A percentile compares a stretch with the other conserved stretches of the same genome.
Evolutionary conservation across 352 stramenopile genomes (phyloP).

Genomic region (Globisporangium cylindrosporum): DNA sequence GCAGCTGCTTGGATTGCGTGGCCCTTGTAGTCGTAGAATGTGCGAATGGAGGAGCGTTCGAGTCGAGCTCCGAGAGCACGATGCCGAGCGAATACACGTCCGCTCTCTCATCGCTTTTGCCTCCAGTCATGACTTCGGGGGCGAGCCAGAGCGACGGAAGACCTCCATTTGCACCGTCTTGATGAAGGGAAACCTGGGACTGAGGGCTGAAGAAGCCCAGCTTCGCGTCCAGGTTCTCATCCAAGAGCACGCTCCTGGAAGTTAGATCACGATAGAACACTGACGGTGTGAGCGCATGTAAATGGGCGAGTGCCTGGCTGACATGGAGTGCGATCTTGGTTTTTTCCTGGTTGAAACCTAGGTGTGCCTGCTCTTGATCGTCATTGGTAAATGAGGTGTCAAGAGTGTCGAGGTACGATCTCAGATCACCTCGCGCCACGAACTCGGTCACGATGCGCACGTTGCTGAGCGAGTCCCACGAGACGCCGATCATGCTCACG

Average conservation of each 20-base stretch:
- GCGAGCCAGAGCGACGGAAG: conserved; percentile 30
- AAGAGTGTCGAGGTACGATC: background rate
- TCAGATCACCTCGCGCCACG: background rate
- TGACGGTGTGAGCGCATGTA: background rate
- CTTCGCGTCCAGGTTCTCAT: conserved; percentile 25
- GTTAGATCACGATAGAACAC: conserved; percentile 24
- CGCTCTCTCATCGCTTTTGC: conserved; percentile 20
- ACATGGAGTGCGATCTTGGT: conserved; percentile 8
- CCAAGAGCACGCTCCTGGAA: conserved; percentile 22
- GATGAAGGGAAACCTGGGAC: background rate
- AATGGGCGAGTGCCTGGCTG: background rate
- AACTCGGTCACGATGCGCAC: conserved; percentile 4
- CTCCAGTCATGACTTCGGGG: conserved; percentile 28
- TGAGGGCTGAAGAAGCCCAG: conserved; percentile 30
- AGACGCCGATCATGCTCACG: conserved; percentile 6
- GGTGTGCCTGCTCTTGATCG: background rate
- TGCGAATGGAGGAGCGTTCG: conserved; percentile 24
- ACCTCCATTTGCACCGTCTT: conserved; percentile 14
- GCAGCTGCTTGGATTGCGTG: background rate
- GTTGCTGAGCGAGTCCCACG: conserved; percentile 7
- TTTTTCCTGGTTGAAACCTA: background rate
- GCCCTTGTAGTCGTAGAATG: background rate
- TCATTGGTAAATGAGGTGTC: background rate
- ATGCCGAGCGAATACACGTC: conserved; percentile 33
- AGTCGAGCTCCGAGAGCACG: conserved; percentile 28